Conservation (phyloP, 495 filamentous ascomycete genomes). For the Aspergillus avenaceus region DNA sequence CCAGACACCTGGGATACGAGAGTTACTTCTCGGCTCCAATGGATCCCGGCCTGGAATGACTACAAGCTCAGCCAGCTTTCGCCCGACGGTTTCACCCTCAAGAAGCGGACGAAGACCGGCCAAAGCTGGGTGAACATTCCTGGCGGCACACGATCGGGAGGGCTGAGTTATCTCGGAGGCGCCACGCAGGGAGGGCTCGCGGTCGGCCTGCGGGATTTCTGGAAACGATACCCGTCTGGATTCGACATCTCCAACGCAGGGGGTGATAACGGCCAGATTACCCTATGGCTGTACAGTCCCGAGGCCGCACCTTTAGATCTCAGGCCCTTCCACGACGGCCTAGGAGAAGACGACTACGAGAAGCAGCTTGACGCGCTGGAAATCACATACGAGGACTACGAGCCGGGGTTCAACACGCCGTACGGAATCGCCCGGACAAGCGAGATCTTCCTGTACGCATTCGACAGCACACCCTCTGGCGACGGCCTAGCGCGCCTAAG, state of each 20-base stretch:
- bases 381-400: constrained; percentile 54
- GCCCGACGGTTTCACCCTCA: constrained; percentile 46
- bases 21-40: constrained; percentile 32
- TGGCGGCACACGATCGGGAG: constrained; percentile 40
- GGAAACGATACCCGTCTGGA: constrained; percentile 46
- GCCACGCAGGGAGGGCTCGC: constrained; percentile 42
- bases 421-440: constrained; percentile 46
- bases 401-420: constrained; percentile 41
- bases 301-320: constrained; percentile 43
- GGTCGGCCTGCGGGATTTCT: constrained; percentile 46
- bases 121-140: constrained; percentile 48
- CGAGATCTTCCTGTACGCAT: constrained; percentile 40
- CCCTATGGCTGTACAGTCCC: constrained; percentile 49
- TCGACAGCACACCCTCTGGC: constrained; percentile 34
- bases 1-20: constrained; percentile 30
- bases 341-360: constrained; percentile 40
- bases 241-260: constrained; percentile 39
- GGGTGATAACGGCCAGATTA: constrained; percentile 33
- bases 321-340: constrained; percentile 45
- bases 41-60: constrained; percentile 46
- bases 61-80: constrained; percentile 44
- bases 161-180: constrained; percentile 44
- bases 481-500: constrained; percentile 28
- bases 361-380: constrained; percentile 46
- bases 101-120: constrained; percentile 45